Evolutionary conservation across 176 grass and related monocot genomes (phyloP), one percentile per base, ranked within the genome.

Genomic region (Miscanthus lutarioriparius): DNA sequence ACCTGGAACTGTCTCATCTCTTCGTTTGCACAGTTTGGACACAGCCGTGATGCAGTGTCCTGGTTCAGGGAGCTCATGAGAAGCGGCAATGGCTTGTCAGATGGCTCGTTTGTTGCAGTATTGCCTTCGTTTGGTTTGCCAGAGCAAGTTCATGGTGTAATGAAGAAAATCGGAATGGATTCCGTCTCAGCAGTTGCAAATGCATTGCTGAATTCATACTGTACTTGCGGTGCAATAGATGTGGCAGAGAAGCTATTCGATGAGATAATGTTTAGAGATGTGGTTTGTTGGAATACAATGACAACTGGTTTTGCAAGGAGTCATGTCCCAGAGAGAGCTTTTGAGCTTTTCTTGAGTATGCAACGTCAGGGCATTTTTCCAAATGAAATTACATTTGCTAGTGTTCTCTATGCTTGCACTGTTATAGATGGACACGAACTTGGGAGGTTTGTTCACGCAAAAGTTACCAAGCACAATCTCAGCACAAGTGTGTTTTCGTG

Each of bases 211-310:
- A 83, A 74, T 71, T 87, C 68, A 5, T 91, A 93, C 71, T 92
- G 61, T 33, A 70, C 56, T 26, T 89, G 64, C 23, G 70, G 56
- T 28, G 13, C 38, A 66, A 48, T 74, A 17, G 43, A 40, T 12
- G 22, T 22, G 32, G 85, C 87, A 11, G 87, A 94, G 71, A 79
- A 81, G 33, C 73, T 94, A 4, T 94, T 97, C 53, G 1, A 83
- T 26, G 77, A 65, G 17, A 41, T 94, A 56, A 16, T 44, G 7
- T 43, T 66, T 43, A 81, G 92, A 72, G 90, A 94, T 48, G 45
- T 75, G 44, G 80, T 89, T 82, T 92, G 90, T 47, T 97, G 92
- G 91, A 95, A 91, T 82, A 93, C 90, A 16, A 88, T 97, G 90
- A 84, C 91, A 84, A 38, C 85, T 10, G 76, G 86, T 64, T 91